phyloP scores from a whole-genome alignment of 306 rosid species.

The Lathyrus aphaca region DNA sequence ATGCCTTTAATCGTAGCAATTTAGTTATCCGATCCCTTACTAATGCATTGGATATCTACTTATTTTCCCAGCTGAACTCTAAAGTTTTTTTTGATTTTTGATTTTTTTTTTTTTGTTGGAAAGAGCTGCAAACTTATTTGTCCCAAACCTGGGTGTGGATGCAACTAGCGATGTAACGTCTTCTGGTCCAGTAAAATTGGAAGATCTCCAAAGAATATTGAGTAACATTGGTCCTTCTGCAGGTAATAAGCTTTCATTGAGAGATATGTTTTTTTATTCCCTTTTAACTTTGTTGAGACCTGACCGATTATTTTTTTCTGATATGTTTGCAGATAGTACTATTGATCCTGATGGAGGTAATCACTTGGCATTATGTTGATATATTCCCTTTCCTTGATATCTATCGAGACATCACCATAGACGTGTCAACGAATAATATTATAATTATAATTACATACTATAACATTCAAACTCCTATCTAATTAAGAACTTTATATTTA shows the following conservation, averaged over 20 bases:
- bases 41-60: conserved; percentile 1
- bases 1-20: conserved; percentile 15
- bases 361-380: conserved; percentile 24
- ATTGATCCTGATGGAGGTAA: conserved; percentile 88
- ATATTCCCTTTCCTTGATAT: conserved; percentile 9
- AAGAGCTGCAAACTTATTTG: conserved; percentile 59
- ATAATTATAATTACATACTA: conserved; percentile 8
- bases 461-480: conserved; percentile 28
- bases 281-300: conserved; percentile 32
- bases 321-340: conserved; percentile 58
- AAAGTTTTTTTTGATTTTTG: too few species aligned
- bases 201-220: conserved; percentile 85
- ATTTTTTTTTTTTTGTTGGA: conserved; percentile 1
- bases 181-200: conserved; percentile 82
- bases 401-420: conserved; percentile 1
- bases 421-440: conserved; percentile 26
- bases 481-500: background rate
- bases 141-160: conserved; percentile 64
- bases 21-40: conserved; percentile 21
- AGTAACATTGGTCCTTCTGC: conserved; percentile 74
- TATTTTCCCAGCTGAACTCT: conserved; percentile 27
- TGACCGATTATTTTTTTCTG: conserved; percentile 45
- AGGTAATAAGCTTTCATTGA: conserved; percentile 50
- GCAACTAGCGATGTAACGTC: conserved; percentile 61
- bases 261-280: conserved; percentile 20